phyloP scores from a whole-genome alignment of 176 grass and related monocot species.

The Musa beccarii region DNA sequence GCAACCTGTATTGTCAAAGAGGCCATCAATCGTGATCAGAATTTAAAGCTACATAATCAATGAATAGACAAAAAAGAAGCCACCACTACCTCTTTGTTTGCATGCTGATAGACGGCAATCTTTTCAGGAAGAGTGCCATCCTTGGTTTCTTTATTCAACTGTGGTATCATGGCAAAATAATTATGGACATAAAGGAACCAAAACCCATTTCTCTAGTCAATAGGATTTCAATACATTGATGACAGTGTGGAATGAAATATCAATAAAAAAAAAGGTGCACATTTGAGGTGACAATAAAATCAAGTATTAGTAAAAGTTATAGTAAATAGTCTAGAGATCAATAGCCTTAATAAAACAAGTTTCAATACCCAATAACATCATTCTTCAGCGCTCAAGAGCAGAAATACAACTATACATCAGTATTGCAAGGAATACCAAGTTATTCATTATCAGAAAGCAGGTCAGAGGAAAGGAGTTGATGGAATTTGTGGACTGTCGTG shows the following conservation, averaged over 20 bases:
- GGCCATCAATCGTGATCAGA: neutral
- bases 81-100: conserved; percentile 74
- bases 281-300: neutral
- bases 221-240: neutral
- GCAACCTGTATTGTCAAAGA: conserved; percentile 60
- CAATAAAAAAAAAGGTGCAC: neutral
- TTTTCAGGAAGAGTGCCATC: conserved; percentile 81
- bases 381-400: too few species aligned
- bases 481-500: neutral
- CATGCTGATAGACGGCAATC: conserved; percentile 77
- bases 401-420: neutral
- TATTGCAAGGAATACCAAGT: neutral
- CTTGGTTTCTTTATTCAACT: conserved; percentile 93
- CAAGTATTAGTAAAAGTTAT: too few species aligned
- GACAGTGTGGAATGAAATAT: conserved; percentile 1
- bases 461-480: conserved; percentile 9
- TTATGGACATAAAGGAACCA: conserved; percentile 14
- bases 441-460: neutral
- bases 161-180: conserved; percentile 19
- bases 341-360: neutral
- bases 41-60: neutral
- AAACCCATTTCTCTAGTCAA: neutral
- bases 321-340: too few species aligned
- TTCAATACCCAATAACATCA: too few species aligned
- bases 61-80: conserved; percentile 7